Evolutionary conservation across 1,139 yeast species (phyloP).

Genomic region (Protomyces macrosporus): DNA sequence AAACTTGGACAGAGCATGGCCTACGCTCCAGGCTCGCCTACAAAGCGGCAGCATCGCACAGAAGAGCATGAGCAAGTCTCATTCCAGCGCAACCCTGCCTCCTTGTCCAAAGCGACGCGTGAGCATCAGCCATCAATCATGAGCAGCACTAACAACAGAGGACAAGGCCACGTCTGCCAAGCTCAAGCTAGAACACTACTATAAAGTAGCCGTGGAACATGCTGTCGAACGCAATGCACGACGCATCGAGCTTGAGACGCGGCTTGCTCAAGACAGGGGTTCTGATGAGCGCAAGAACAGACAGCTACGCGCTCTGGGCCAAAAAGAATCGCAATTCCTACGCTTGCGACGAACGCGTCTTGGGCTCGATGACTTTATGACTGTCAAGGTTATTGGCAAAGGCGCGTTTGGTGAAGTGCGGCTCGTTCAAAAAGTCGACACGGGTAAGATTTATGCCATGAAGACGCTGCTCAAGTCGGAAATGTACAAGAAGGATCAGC

Average conservation of each 20-base stretch:
- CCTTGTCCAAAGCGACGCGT: constrained; percentile 20
- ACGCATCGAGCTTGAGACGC: constrained; percentile 57
- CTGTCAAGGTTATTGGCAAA: constrained; percentile 70
- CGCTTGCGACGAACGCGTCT: constrained; percentile 61
- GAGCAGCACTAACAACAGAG: not conserved
- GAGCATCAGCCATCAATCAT: not conserved
- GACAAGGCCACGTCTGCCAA: constrained; percentile 54
- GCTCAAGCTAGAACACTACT: constrained; percentile 59
- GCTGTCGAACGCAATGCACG: constrained; percentile 64
- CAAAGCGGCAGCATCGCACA: constrained; percentile 9
- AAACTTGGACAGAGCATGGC: not conserved
- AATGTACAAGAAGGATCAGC: constrained; percentile 68
- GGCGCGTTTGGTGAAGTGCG: constrained; percentile 77
- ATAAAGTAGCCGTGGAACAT: constrained; percentile 63
- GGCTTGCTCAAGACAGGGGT: constrained; percentile 52
- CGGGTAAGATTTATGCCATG: constrained; percentile 74
- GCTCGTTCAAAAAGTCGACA: constrained; percentile 63
- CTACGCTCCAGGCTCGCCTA: constrained; percentile 23
- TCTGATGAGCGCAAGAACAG: constrained; percentile 65
- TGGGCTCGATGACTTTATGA: constrained; percentile 58
- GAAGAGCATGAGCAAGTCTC: constrained; percentile 8
- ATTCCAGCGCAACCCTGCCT: constrained; percentile 18
- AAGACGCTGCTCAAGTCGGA: constrained; percentile 63
- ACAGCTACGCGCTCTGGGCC: constrained; percentile 59
- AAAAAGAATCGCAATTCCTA: constrained; percentile 61